Evolutionary conservation across 345 rosid species (phyloP).

Genomic region (Linum tenue): DNA sequence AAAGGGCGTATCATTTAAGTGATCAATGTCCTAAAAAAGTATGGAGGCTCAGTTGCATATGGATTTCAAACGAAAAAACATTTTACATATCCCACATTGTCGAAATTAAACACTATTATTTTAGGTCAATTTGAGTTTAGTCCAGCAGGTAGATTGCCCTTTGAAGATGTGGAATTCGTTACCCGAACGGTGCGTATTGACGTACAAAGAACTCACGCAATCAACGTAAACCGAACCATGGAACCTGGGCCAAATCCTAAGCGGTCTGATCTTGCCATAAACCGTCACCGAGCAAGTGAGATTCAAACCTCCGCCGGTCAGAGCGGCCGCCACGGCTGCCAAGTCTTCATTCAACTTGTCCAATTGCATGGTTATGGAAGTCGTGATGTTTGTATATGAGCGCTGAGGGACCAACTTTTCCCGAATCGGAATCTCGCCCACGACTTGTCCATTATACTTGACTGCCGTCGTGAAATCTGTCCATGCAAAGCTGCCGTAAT

Average conservation of each 20-base stretch:
- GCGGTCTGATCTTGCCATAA: neutral
- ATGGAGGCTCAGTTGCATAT: too few species aligned
- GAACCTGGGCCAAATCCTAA: neutral
- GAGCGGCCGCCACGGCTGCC: neutral
- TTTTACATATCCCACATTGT: too few species aligned
- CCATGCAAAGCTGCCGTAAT: neutral
- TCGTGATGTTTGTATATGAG: neutral
- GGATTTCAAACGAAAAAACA: too few species aligned
- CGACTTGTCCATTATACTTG: neutral
- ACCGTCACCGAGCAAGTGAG: neutral
- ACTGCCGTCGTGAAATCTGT: neutral
- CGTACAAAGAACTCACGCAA: neutral
- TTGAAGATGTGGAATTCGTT: too few species aligned
- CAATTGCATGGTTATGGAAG: neutral
- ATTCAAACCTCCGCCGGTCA: neutral
- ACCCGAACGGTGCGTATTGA: too few species aligned
- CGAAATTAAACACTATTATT: too few species aligned
- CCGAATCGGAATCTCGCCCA: neutral
- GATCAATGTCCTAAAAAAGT: too few species aligned
- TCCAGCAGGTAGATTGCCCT: too few species aligned
- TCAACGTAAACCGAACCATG: neutral
- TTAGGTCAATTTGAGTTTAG: too few species aligned
- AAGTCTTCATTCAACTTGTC: neutral
- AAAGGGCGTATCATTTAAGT: too few species aligned
- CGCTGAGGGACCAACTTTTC: neutral